Percentiles rank a stretch among this genome's conserved stretches.
Conservation (phyloP, 345 rosid species). For the Populus simonii region DNA sequence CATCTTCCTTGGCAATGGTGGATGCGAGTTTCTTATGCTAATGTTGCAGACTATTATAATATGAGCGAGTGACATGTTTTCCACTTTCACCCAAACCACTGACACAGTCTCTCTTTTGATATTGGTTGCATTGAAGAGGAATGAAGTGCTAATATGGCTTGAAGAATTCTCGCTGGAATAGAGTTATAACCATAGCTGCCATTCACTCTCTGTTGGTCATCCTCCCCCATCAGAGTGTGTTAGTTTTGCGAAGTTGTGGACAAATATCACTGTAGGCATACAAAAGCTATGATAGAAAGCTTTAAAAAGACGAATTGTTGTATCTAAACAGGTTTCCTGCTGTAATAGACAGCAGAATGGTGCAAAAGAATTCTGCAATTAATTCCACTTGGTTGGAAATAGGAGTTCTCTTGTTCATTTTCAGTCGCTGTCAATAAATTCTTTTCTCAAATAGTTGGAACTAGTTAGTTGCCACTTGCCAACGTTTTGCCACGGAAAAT, state of each 20-base stretch:
- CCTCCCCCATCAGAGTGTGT: background rate
- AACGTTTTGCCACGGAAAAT: no score
- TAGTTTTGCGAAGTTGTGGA: constrained; percentile 2
- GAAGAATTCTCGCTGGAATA: constrained; percentile 45
- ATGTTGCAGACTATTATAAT: background rate
- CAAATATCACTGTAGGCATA: background rate
- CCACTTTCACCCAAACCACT: background rate
- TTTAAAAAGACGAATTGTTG: constrained; percentile 25
- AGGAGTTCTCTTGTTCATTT: no score
- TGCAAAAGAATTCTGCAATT: no score
- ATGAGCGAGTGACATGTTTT: no score
- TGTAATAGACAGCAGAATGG: no score
- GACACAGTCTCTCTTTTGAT: background rate
- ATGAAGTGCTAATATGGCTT: constrained; percentile 72
- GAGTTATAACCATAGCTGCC: background rate
- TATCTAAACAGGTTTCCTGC: no score
- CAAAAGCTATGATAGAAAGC: no score
- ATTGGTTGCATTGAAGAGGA: constrained; percentile 42
- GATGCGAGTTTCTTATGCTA: background rate
- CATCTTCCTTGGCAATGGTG: background rate
- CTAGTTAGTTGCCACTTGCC: no score
- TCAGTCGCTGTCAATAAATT: no score
- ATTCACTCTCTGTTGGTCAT: background rate
- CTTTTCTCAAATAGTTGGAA: no score
- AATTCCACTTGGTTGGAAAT: no score